These are phyloP conservation scores for Rhizoclosmatium globosum DNA, from an alignment of 192 early-diverging fungal species.

Conservation along the genomic window DNA sequence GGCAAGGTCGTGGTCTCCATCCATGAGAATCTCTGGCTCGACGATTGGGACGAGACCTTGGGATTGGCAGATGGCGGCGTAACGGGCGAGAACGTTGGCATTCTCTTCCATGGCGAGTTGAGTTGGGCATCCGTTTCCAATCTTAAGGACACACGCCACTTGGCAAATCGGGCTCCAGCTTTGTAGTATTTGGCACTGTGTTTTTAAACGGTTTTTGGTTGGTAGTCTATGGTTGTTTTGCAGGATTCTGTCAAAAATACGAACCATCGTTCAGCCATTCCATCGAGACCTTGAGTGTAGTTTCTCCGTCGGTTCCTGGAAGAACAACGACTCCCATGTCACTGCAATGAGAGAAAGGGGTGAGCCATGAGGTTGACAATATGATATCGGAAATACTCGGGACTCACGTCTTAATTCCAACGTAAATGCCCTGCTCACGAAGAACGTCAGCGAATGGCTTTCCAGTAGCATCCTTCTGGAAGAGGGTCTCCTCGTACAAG, in stretches of 20 bases:
- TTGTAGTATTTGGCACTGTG: constrained; percentile 49
- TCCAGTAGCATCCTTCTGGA: constrained; percentile 50
- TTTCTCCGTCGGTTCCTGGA: constrained; percentile 52
- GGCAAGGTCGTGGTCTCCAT: constrained; percentile 55
- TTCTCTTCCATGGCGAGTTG: constrained; percentile 48
- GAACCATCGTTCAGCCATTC: constrained; percentile 43
- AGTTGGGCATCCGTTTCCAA: constrained; percentile 42
- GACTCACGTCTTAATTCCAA: constrained; percentile 48
- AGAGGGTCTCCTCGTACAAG: constrained; percentile 56
- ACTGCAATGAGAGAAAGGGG: not conserved
- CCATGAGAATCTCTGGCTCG: constrained; percentile 59
- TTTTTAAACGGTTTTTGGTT: not conserved
- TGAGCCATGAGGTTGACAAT: not conserved
- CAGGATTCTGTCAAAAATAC: not conserved
- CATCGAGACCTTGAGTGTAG: constrained; percentile 55
- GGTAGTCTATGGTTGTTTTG: not conserved
- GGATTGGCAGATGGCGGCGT: constrained; percentile 52
- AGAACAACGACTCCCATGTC: constrained; percentile 47
- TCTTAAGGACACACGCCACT: constrained; percentile 58
- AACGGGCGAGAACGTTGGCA: constrained; percentile 56
- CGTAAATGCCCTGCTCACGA: constrained; percentile 46
- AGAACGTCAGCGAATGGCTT: constrained; percentile 50
- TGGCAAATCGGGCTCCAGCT: constrained; percentile 55
- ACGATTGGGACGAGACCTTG: constrained; percentile 57
- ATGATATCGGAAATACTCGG: not conserved